Base-by-base conservation (phyloP, 306 rosid genomes). In the Hippophae rhamnoides region DNA sequence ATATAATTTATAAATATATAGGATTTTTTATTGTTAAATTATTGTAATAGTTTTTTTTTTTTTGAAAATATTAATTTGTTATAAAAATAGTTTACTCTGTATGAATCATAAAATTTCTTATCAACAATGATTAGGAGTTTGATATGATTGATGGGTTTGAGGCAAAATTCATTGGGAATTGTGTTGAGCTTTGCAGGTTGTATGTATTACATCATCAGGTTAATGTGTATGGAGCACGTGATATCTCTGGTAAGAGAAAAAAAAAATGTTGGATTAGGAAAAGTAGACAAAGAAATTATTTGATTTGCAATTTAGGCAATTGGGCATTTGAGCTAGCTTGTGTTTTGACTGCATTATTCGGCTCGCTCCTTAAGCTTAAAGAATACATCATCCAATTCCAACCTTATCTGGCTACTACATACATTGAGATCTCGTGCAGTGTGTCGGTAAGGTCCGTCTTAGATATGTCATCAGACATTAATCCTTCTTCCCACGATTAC, bases 91-190 rank as follows among this genome's bases (percentile, higher is more conserved):
- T 31, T 2, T 31, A 18, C 5, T 48, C 13, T 49, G 14, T 10
- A 12, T 10, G 47, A 54, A 45, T 72, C 63, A 53, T 72, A 41
- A 70, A 76, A 74, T 67, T 70, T 79, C 73, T 55, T 47, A 61
- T 73, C 74, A 66, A 59, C 79, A 84, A 83, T 86, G 81, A 81
- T 86, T 81, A 77, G 67, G 72, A 67, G 52, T 73, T 66, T 65
- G 71, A 81, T 69, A 66, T 81, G 78, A 77, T 68, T 66, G 75
- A 69, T 52, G 69, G 65, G 65, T 54, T 47, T 64, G 42, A 45
- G 47, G 67, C 43, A 13, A 0, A 8, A 5, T 18, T 43, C 25
- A 41, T 50, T 49, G 14, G 13, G n/a, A 6, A 1, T 13, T 45
- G 43, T 51, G 41, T 72, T 56, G 64, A 59, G 55, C 66, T 63